Percentiles rank a stretch among this genome's conserved stretches.
phyloP scores from a whole-genome alignment of 805 yeast species.

The Saturnispora bothae region DNA sequence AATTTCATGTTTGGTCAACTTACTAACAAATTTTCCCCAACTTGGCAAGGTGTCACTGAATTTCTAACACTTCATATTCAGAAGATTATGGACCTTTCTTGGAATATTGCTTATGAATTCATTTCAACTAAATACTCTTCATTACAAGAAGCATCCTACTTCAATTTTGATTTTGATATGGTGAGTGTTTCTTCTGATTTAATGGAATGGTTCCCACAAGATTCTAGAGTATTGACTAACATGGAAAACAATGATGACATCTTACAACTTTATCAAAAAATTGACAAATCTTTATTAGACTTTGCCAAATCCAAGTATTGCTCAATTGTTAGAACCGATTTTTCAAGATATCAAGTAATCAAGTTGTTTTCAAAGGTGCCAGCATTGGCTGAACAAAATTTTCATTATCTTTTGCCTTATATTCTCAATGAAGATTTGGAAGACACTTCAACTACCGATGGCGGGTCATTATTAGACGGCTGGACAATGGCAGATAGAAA shows the following conservation, averaged over 20 bases:
- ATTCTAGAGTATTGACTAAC: slow-evolving; percentile 35
- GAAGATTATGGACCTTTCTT: slow-evolving; percentile 35
- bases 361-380: slow-evolving; percentile 52
- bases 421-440: slow-evolving; percentile 32
- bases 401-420: slow-evolving; percentile 45
- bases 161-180: slow-evolving; percentile 11
- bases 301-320: slow-evolving; percentile 29
- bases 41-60: slow-evolving; percentile 70
- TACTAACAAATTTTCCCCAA: slow-evolving; percentile 69
- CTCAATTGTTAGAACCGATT: slow-evolving; percentile 29
- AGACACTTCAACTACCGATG: slow-evolving; percentile 24
- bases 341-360: slow-evolving; percentile 46
- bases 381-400: slow-evolving; percentile 55
- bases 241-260: slow-evolving; percentile 22
- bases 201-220: slow-evolving; percentile 34
- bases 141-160: slow-evolving; percentile 14
- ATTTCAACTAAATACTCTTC: slow-evolving; percentile 16
- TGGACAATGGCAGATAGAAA: slow-evolving; percentile 39
- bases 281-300: slow-evolving; percentile 29
- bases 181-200: slow-evolving; percentile 10
- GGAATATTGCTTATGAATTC: slow-evolving; percentile 42
- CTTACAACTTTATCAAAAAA: slow-evolving; percentile 24
- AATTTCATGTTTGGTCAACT: slow-evolving; percentile 59
- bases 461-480: slow-evolving; percentile 16
- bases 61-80: slow-evolving; percentile 38